Evolutionary conservation across 2,329 filamentous ascomycete genomes (phyloP).

Genomic region (Claviceps fusiformis): DNA sequence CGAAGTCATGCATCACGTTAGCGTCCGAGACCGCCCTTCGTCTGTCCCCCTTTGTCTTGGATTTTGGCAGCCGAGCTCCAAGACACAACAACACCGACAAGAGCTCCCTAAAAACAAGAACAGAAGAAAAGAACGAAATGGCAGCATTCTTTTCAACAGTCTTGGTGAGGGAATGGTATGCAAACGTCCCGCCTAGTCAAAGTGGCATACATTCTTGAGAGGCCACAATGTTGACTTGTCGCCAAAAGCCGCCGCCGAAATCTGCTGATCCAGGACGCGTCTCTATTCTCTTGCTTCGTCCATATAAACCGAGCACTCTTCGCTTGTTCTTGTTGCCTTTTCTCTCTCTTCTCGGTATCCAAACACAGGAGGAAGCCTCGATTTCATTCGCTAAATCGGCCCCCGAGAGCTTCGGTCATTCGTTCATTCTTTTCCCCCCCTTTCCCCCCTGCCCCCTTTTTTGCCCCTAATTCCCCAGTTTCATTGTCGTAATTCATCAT

Average conservation of each 20-base stretch:
- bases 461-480: not conserved
- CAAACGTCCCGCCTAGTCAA: not conserved
- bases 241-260: not conserved
- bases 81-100: not conserved
- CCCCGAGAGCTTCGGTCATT: slow-evolving; percentile 14
- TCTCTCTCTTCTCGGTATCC: slow-evolving; percentile 2
- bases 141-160: not conserved
- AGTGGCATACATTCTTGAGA: not conserved
- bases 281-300: slow-evolving; percentile 1
- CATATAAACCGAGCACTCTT: slow-evolving; percentile 17
- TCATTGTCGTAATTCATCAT: slow-evolving; percentile 11
- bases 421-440: slow-evolving; percentile 11
- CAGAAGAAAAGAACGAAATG: not conserved
- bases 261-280: slow-evolving; percentile 4
- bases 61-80: not conserved
- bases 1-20: not conserved
- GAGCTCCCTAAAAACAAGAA: not conserved
- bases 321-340: slow-evolving; percentile 7
- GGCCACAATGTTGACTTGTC: not conserved
- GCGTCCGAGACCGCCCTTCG: not conserved
- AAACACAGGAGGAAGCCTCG: slow-evolving; percentile 16
- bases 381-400: slow-evolving; percentile 15
- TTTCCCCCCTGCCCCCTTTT: slow-evolving; percentile 13
- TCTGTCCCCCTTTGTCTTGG: not conserved
- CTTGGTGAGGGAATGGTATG: slow-evolving; percentile 1